phyloP scores from a whole-genome alignment of 495 filamentous ascomycete genomes.

The Hypomontagnella monticulosa region DNA sequence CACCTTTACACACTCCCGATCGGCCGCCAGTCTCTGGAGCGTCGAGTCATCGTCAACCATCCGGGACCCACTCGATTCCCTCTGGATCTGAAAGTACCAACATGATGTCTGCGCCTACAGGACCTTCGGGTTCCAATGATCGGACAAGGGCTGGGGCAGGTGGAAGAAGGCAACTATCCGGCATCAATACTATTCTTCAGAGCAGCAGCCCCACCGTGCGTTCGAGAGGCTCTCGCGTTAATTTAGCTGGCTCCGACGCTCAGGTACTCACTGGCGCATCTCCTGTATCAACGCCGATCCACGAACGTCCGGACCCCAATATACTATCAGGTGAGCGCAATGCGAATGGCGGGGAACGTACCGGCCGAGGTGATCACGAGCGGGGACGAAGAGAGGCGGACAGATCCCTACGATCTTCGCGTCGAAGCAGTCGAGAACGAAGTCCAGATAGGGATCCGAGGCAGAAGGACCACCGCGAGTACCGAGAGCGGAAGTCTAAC shows the following conservation, averaged over 20 bases:
- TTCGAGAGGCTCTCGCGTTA: constrained; percentile 50
- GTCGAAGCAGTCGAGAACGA: constrained; percentile 56
- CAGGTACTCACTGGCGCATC: constrained; percentile 60
- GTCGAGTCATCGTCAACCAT: constrained; percentile 43
- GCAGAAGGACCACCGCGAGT: constrained; percentile 51
- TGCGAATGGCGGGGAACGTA: constrained; percentile 49
- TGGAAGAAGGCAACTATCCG: constrained; percentile 55
- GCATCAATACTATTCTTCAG: constrained; percentile 63
- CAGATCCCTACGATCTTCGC: constrained; percentile 51
- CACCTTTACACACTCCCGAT: constrained; percentile 42
- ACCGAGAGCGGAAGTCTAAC: constrained; percentile 48
- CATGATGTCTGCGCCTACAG: constrained; percentile 56
- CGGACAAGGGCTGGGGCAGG: constrained; percentile 51
- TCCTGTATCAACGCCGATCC: constrained; percentile 55
- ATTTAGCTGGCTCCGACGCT: constrained; percentile 56
- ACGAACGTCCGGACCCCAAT: constrained; percentile 54
- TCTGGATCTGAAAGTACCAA: constrained; percentile 44
- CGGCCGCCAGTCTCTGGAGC: constrained; percentile 32
- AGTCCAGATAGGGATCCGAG: constrained; percentile 52
- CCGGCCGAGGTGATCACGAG: constrained; percentile 53
- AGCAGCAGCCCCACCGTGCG: constrained; percentile 49
- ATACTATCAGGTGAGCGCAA: constrained; percentile 43
- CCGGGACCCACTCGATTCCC: constrained; percentile 38
- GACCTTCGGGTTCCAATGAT: constrained; percentile 56
- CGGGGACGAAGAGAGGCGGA: constrained; percentile 56